These are phyloP conservation scores for Hericium alpestre DNA, from an alignment of 768 basidiomycete genomes.

Conservation along the genomic window DNA sequence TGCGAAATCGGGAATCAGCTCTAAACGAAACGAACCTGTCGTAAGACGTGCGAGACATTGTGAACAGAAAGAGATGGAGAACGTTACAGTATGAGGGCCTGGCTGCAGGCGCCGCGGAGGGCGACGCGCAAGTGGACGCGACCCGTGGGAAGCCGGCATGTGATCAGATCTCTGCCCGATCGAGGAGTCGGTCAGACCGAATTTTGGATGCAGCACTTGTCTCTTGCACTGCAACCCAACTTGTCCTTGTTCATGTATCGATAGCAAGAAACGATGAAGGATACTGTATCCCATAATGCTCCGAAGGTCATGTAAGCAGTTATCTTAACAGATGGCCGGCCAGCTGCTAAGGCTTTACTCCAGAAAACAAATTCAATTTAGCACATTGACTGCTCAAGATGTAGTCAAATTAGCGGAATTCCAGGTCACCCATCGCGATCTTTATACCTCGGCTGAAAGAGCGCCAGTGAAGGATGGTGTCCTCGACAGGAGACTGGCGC, in stretches of 20 bases:
- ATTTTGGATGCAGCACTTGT: neutral
- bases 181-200: neutral
- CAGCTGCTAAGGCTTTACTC: neutral
- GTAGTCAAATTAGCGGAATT: slow-evolving; percentile 94
- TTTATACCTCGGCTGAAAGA: slow-evolving; percentile 78
- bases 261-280: slow-evolving; percentile 50
- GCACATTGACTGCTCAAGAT: slow-evolving; percentile 86
- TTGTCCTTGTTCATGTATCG: neutral
- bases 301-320: slow-evolving; percentile 70
- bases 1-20: neutral
- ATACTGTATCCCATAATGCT: slow-evolving; percentile 65
- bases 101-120: slow-evolving; percentile 14
- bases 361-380: slow-evolving; percentile 95
- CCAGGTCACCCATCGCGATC: slow-evolving; percentile 85
- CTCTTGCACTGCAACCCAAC: neutral
- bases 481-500: slow-evolving; percentile 79
- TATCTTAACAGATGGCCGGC: neutral
- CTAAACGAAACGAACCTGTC: slow-evolving; percentile 48
- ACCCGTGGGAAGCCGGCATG: neutral
- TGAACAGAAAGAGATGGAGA: slow-evolving; percentile 20
- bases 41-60: slow-evolving; percentile 91
- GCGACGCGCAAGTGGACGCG: slow-evolving; percentile 51
- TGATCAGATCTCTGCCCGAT: neutral
- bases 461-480: slow-evolving; percentile 87
- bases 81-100: slow-evolving; percentile 13